These are phyloP conservation scores for Phaeotremella skinneri DNA, from an alignment of 768 basidiomycete species.

Conservation along the genomic window DNA sequence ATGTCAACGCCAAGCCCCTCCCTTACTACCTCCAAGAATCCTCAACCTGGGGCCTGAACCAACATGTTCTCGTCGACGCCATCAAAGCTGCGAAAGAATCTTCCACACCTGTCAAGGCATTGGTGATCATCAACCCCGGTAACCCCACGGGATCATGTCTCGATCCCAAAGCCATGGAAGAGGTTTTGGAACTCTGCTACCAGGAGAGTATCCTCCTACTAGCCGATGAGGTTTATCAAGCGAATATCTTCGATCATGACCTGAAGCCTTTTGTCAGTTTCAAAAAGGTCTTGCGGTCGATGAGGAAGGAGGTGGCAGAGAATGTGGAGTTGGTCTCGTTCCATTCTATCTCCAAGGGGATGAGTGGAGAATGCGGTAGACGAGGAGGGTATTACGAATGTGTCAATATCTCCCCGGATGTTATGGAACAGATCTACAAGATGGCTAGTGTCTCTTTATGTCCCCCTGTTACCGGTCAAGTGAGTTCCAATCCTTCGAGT, in stretches of 20 bases:
- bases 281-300: slow-evolving; percentile 74
- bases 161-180: slow-evolving; percentile 65
- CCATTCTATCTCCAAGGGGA: slow-evolving; percentile 97
- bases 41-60: slow-evolving; percentile 76
- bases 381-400: slow-evolving; percentile 96
- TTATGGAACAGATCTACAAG: slow-evolving; percentile 88
- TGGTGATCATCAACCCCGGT: slow-evolving; percentile 98
- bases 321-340: slow-evolving; percentile 80
- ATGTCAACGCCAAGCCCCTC: slow-evolving; percentile 71
- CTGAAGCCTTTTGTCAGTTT: slow-evolving; percentile 83
- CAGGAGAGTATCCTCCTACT: slow-evolving; percentile 80
- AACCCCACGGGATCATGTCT: slow-evolving; percentile 93
- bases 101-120: slow-evolving; percentile 68
- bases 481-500: slow-evolving; percentile 19
- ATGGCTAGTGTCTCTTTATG: slow-evolving; percentile 89
- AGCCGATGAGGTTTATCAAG: slow-evolving; percentile 98
- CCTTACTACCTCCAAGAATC: slow-evolving; percentile 87
- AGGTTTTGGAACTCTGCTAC: slow-evolving; percentile 80
- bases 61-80: slow-evolving; percentile 64
- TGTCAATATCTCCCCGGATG: slow-evolving; percentile 71
- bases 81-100: slow-evolving; percentile 65
- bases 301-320: slow-evolving; percentile 59
- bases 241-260: slow-evolving; percentile 69
- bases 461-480: slow-evolving; percentile 73
- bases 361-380: slow-evolving; percentile 93